A percentile compares a stretch with the other conserved stretches of the same genome.
phyloP scores from a whole-genome alignment of 2,329 filamentous ascomycete genomes.

The Trematosphaeria pertusa region DNA sequence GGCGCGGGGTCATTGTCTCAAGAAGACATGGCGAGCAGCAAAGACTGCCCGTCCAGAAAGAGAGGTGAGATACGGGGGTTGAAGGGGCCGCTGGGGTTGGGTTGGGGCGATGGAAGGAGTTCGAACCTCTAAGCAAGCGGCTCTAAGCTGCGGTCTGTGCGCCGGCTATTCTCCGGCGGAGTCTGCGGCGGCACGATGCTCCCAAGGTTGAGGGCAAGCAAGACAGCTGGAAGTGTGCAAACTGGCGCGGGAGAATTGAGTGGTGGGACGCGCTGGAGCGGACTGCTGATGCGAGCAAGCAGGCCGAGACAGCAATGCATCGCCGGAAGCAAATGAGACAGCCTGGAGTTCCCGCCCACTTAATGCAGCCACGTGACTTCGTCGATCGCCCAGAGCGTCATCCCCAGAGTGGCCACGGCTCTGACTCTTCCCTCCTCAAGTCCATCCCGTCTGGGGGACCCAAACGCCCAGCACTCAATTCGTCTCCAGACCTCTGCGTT shows the following conservation, averaged over 20 bases:
- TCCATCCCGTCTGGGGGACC: conserved; percentile 40
- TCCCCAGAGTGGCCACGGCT: conserved; percentile 10
- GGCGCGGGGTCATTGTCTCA: conserved; percentile 43
- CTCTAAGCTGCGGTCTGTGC: conserved; percentile 22
- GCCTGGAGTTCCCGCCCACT: background rate
- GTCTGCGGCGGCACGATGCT: background rate
- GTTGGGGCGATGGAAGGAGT: conserved; percentile 21
- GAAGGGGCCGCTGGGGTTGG: conserved; percentile 11
- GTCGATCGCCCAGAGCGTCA: conserved; percentile 6
- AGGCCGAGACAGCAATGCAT: background rate
- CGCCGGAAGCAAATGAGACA: conserved; percentile 4
- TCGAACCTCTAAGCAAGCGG: conserved; percentile 18
- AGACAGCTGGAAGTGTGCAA: too few relatives aligned
- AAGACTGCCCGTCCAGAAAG: conserved; percentile 28
- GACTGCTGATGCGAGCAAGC: background rate
- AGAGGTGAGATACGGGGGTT: conserved; percentile 9
- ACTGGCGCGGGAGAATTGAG: background rate
- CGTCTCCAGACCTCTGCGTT: conserved; percentile 1
- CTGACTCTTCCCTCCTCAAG: conserved; percentile 33
- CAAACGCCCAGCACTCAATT: conserved; percentile 24
- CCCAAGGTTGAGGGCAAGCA: too few relatives aligned
- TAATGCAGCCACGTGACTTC: conserved; percentile 12
- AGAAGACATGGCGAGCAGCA: conserved; percentile 44
- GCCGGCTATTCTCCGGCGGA: conserved; percentile 1
- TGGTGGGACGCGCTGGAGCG: background rate